These are phyloP conservation scores for Pisolithus albus DNA, from an alignment of 768 basidiomycete genomes.

Conservation along the genomic window DNA sequence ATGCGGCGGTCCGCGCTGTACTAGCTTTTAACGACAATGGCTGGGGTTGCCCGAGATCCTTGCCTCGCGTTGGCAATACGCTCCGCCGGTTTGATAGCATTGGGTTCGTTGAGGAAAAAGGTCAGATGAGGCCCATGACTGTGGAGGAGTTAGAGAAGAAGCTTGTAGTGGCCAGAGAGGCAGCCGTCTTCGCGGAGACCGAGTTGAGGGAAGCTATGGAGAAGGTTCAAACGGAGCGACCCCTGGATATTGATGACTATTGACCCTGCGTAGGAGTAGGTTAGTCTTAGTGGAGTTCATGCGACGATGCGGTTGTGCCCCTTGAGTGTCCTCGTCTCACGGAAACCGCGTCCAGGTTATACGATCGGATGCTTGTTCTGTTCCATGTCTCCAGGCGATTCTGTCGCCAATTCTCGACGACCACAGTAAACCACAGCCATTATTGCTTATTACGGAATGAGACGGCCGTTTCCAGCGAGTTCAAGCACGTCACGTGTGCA, in stretches of 20 bases:
- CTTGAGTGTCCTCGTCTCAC: no score
- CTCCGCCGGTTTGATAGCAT: slow-evolving; percentile 63
- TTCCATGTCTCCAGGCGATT: no score
- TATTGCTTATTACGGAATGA: no score
- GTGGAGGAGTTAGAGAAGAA: slow-evolving; percentile 72
- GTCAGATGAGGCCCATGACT: slow-evolving; percentile 44
- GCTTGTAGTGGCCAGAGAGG: slow-evolving; percentile 62
- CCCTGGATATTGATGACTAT: slow-evolving; percentile 35
- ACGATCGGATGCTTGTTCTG: no score
- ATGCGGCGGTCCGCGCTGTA: slow-evolving; percentile 75
- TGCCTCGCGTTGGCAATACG: slow-evolving; percentile 67
- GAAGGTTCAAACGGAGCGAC: slow-evolving; percentile 49
- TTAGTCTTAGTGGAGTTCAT: no score
- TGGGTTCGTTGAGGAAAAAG: slow-evolving; percentile 45
- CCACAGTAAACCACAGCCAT: no score
- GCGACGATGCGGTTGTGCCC: no score
- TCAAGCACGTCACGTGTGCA: neutral
- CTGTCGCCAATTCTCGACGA: no score
- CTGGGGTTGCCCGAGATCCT: slow-evolving; percentile 65
- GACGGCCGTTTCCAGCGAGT: no score
- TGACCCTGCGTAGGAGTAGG: slow-evolving; percentile 6
- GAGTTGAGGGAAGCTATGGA: slow-evolving; percentile 74
- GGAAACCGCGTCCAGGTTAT: no score
- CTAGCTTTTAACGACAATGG: slow-evolving; percentile 80
- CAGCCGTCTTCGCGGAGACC: slow-evolving; percentile 62